Evolutionary conservation across 2,329 filamentous ascomycete species (phyloP), one percentile per base, ranked within the genome.

Genomic region (Exophiala alcalophila): DNA sequence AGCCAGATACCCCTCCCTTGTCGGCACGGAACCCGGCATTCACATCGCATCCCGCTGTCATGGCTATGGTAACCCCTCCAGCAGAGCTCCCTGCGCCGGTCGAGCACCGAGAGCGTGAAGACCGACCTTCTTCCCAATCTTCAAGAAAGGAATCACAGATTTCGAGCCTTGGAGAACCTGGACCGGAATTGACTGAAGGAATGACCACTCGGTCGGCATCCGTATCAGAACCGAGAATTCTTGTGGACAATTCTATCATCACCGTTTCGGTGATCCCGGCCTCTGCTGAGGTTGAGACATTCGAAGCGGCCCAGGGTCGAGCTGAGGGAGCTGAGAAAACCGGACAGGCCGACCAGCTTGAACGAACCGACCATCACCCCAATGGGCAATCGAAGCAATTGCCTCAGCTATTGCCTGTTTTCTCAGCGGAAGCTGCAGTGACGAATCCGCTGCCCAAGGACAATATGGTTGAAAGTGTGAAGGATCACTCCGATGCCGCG

Each of bases 141-240:
- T 30, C 41, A n/a, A 39, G 31, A 14, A 39, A 49, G 35, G 11
- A 6, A 5, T 48, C 39, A 11, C 25, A 41, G 20, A 27, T 35
- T n/a, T 49, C 46, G 25, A 49, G 44, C 34, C 28, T 54, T 11
- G 52, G 54, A 2, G 54, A 54, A 25, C 52, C 54, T 15, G 54
- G 54, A 6, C 49, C 54, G 4, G 54, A 51, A 32, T 33, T 53
- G 14, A 24, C 45, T 21, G 46, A 49, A 18, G 29, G 20, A 7
- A 43, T 30, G 18, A 44, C 39, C 21, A 39, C 41, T 4, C 26
- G 26, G 25, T 40, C 38, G 12, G 20, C 32, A 8, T 49, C 45
- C 5, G 19, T 36, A 8, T 36, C 51, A 14, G 38, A 43, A 16
- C 24, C 50, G 5, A 40, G 19, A 21, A 35, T 39, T n/a, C 23